Evolutionary conservation across 768 basidiomycete species (phyloP).

Genomic region (Rhodotorula paludigena): DNA sequence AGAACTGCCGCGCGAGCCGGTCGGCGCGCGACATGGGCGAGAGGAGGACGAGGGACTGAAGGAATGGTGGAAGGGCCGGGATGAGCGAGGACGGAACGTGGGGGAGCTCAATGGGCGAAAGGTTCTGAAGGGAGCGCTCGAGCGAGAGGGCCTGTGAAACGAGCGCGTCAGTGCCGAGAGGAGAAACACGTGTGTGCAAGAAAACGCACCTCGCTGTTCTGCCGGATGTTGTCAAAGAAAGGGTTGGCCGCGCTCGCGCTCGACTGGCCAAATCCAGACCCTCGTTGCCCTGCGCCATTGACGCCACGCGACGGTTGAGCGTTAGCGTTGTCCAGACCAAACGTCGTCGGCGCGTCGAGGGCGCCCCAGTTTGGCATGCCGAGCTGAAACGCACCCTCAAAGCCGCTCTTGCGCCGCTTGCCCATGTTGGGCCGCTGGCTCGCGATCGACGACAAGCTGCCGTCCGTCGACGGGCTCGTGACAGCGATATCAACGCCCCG

Average conservation of each 20-base stretch:
- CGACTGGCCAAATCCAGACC: slow-evolving; percentile 10
- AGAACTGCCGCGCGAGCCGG: slow-evolving; percentile 84
- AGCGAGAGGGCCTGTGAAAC: slow-evolving; percentile 35
- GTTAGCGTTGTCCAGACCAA: not conserved
- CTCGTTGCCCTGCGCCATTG: no score
- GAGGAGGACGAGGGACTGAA: slow-evolving; percentile 28
- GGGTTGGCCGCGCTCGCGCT: slow-evolving; percentile 60
- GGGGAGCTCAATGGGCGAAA: slow-evolving; percentile 37
- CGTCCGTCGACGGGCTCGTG: not conserved
- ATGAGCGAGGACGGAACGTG: slow-evolving; percentile 8
- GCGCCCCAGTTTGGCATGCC: no score
- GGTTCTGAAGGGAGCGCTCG: slow-evolving; percentile 37
- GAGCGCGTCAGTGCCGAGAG: no score
- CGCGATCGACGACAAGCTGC: slow-evolving; percentile 5
- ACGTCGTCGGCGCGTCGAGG: not conserved
- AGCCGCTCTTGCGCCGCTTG: slow-evolving; percentile 33
- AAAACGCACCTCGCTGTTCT: slow-evolving; percentile 45
- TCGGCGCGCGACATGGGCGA: slow-evolving; percentile 53
- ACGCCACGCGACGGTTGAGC: not conserved
- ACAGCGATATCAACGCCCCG: not conserved
- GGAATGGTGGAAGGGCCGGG: slow-evolving; percentile 34
- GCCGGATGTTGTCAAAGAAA: slow-evolving; percentile 82
- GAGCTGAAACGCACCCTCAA: slow-evolving; percentile 13
- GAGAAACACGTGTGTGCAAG: no score
- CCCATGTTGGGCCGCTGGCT: slow-evolving; percentile 26